Conservation (phyloP, 345 rosid genomes). For the Cardamine chenopodiifolia region DNA sequence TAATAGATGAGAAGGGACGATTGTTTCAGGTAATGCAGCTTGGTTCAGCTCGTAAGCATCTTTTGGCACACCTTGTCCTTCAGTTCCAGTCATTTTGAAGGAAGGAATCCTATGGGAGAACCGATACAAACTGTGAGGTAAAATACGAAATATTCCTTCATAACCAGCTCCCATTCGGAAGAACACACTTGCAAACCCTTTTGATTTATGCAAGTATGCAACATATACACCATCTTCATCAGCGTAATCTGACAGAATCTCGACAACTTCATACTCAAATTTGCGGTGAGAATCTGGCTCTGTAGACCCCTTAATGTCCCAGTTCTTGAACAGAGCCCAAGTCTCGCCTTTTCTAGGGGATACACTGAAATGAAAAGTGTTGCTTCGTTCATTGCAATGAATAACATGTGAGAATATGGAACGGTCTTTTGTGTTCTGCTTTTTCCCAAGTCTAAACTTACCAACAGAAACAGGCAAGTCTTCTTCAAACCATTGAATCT, state of each 20-base stretch:
- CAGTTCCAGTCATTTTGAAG: slow-evolving; percentile 50
- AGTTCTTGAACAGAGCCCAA: slow-evolving; percentile 78
- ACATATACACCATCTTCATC: slow-evolving; percentile 51
- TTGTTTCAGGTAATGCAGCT: slow-evolving; percentile 53
- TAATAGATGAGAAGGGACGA: slow-evolving; percentile 39
- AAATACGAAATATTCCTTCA: slow-evolving; percentile 39
- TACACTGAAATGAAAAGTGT: slow-evolving; percentile 40
- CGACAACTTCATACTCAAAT: slow-evolving; percentile 46
- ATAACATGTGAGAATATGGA: slow-evolving; percentile 60
- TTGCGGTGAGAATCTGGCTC: neutral
- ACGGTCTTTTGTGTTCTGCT: neutral
- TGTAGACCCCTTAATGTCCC: slow-evolving; percentile 44
- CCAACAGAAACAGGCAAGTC: slow-evolving; percentile 67
- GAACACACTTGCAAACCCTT: slow-evolving; percentile 70
- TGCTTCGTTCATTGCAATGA: slow-evolving; percentile 39
- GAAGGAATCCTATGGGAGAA: slow-evolving; percentile 78
- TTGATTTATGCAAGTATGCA: slow-evolving; percentile 62
- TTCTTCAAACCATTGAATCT: slow-evolving; percentile 46
- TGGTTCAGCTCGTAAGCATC: slow-evolving; percentile 77
- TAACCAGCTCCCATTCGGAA: slow-evolving; percentile 43
- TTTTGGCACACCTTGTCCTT: slow-evolving; percentile 56
- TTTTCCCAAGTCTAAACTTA: slow-evolving; percentile 52
- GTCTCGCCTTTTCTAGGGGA: slow-evolving; percentile 66
- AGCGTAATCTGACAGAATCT: slow-evolving; percentile 54
- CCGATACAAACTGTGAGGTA: slow-evolving; percentile 52